Percentiles rank a stretch among this genome's conserved stretches.
These are phyloP conservation scores for Colletotrichum tropicale DNA, from an alignment of 2,329 filamentous ascomycete species.

Conservation along the genomic window DNA sequence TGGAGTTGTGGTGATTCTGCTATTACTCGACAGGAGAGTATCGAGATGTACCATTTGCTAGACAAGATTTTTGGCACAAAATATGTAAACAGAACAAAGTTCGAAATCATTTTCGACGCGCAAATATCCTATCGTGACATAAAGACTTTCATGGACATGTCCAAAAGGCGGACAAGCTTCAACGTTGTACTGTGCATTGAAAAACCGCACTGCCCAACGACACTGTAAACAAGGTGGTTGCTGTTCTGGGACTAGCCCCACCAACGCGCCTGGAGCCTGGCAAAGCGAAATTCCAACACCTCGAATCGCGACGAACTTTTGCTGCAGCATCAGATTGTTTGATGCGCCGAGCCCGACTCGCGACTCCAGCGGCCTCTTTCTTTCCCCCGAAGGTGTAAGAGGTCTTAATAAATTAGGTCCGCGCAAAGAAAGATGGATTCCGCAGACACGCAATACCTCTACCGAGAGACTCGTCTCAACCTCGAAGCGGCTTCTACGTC, in stretches of 20 bases:
- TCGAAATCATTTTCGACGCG: background rate
- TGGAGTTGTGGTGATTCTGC: conserved; percentile 3
- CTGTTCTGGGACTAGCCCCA: conserved; percentile 37
- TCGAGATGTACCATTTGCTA: background rate
- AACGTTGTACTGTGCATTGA: background rate
- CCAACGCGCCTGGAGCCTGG: conserved; percentile 7
- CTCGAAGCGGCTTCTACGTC: conserved; percentile 74
- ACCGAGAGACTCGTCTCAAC: conserved; percentile 87
- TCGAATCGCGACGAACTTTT: conserved; percentile 16
- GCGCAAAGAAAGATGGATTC: conserved; percentile 68
- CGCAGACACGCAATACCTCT: conserved; percentile 68
- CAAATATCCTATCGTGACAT: background rate
- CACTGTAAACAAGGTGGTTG: conserved; percentile 33
- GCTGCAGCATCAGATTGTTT: background rate
- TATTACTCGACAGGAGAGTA: background rate
- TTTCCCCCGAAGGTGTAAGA: conserved; percentile 1
- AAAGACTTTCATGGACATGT: background rate
- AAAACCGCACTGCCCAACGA: background rate
- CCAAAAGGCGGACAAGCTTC: background rate
- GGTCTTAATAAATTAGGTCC: background rate
- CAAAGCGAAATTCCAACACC: conserved; percentile 22
- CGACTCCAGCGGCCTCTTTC: conserved; percentile 7
- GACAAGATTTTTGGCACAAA: background rate
- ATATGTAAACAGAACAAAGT: background rate
- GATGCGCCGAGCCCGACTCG: conserved; percentile 6